Base-by-base conservation (phyloP, 2,329 filamentous ascomycete species). In the Xylariaceae sp. region DNA sequence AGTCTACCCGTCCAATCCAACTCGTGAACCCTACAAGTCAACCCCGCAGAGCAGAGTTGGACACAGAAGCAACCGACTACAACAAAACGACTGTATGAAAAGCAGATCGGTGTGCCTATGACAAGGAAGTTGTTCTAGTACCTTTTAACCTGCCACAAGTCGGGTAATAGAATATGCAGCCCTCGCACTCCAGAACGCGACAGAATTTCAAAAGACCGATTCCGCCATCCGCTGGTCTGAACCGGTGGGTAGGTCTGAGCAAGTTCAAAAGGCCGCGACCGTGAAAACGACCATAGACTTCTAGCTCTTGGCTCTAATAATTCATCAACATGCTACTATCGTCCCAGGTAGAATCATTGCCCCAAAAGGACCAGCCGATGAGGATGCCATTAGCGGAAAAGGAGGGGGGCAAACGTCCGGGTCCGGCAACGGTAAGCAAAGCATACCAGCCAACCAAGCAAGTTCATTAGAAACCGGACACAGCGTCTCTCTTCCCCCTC, bases 401-500 rank as follows among this genome's bases (percentile, higher is more conserved):
- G 19, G 19, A 19, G 19, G 19, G 19, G 19, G 19, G 19, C 1
- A 19, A 19, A 19, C 19, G 19, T 19, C 19, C 19, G 19, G 19
- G 19, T 2, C 19, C 19, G 19, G 19, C 19, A 19, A 19, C 19
- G 19, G 19, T 19, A 19, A 19, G 19, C 19, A 19, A 19, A 19
- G 19, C 19, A 19, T 19, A 19, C 19, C 19, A 19, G 19, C 19
- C 19, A 19, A 27, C 30, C 44, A 30, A 53, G 37, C 37, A 27
- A 9, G 40, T 27, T 27, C 19, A 50, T 40, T 40, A 26, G 39
- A 35, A 8, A 32, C 12, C 43, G 35, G 4, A 59, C 59, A 51
- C 56, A 55, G 40, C 35, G 56, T 59, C 54, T 53, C 58, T 19
- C 19, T 19, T 19, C 19, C 19, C 19, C 19, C 19, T 19, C 19